Evolutionary conservation across 2,329 filamentous ascomycete genomes (phyloP), one percentile per base, ranked within the genome.

Genomic region (Ceratocystis destructans): DNA sequence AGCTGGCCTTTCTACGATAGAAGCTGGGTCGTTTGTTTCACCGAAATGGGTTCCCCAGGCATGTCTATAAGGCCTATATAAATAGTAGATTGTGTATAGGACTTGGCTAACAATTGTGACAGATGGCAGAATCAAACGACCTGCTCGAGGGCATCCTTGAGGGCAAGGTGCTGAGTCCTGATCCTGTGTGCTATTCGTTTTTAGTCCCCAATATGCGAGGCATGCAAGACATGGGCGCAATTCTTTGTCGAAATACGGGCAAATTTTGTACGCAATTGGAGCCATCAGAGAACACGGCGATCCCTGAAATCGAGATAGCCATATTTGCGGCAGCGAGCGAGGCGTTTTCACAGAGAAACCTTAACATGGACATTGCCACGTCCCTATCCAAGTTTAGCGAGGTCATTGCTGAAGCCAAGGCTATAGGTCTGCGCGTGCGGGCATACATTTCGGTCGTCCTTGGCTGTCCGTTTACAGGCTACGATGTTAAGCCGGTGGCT

Each of bases 1-100:
- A 69, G 87, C 88, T 0, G 90, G 90, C 0, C 74, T 94, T 53
- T 77, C 78, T 5, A 85, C 85, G 2, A 93, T 95, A 69, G 90
- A 95, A 74, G 86, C 88, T 20, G 90, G 89, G 0, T 89, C 88
- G 1, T 90, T 95, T 72, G 90, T 95, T 8, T 83, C 87, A 61
- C 88, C 90, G 1, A 90, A 89, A 82, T 92, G 88, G 83, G 86
- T 92, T 62, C 90, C 90, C 2, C 90, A 94, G 80, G 84, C 90
- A 71, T n/a, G 44, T 50, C 41, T 17, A 50, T 22, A 12, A n/a
- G 45, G n/a, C 5, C 20, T 15, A 22, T n/a, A 17, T n/a, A 22
- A 20, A 48, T 20, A 12, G 20, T 50, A 25, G 55, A 59, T 28
- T 12, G 28, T 25, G 15, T 33, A 5, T 7, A 15, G 31, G 22